Conservation (phyloP, 2,329 filamentous ascomycete species). For the Ploettnerulaceae sp. region DNA sequence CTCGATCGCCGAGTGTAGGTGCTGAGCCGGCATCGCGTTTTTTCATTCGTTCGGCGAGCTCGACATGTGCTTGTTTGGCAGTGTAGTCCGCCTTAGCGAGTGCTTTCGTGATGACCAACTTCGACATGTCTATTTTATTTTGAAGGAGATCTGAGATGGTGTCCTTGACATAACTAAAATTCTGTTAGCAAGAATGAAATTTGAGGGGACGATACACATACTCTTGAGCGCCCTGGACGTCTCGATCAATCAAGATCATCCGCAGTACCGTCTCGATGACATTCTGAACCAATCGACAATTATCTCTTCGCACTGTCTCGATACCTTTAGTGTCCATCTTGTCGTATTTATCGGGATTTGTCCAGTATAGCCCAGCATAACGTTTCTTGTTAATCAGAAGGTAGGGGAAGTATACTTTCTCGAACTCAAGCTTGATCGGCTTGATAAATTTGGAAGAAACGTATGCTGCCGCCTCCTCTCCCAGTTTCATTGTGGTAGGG, state of each 20-base stretch:
- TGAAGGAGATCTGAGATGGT: constrained; percentile 93
- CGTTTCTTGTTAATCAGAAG: constrained; percentile 99
- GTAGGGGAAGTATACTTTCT: constrained; percentile 98
- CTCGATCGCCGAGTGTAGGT: constrained; percentile 86
- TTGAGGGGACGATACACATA: constrained; percentile 47
- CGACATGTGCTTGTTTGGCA: constrained; percentile 91
- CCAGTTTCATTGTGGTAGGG: constrained; percentile 84
- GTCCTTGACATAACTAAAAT: constrained; percentile 83
- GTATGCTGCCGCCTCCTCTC: constrained; percentile 83
- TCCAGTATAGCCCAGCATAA: constrained; percentile 98
- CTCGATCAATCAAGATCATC: constrained; percentile 92
- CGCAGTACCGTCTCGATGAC: constrained; percentile 95
- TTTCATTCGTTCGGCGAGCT: constrained; percentile 92
- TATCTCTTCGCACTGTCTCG: constrained; percentile 94
- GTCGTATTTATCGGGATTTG: constrained; percentile 87
- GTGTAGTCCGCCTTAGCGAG: constrained; percentile 86
- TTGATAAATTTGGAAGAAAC: constrained; percentile 92
- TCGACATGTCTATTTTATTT: constrained; percentile 98
- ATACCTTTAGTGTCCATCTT: constrained; percentile 99
- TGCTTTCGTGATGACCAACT: constrained; percentile 97
- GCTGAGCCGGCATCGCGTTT: constrained; percentile 95
- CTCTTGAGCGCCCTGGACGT: constrained; percentile 88
- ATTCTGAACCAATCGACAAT: constrained; percentile 90
- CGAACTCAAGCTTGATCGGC: constrained; percentile 98
- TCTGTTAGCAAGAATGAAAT: constrained; percentile 25